phyloP scores from a whole-genome alignment of 768 basidiomycete species.

The Tephrocybe sp. region DNA sequence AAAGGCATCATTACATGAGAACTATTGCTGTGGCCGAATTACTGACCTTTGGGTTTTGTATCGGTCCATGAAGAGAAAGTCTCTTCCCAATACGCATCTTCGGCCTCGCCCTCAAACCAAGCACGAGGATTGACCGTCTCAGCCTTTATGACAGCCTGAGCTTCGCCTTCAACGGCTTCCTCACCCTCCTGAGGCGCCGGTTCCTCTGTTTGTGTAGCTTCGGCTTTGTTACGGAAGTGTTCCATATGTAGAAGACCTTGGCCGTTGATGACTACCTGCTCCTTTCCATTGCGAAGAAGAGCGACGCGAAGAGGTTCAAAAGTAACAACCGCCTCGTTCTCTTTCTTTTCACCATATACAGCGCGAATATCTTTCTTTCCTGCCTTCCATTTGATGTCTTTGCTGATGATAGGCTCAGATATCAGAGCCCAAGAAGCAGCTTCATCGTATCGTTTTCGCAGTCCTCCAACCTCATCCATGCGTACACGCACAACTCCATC shows the following conservation, averaged over 20 bases:
- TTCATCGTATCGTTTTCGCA: slow-evolving; percentile 87
- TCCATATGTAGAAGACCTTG: slow-evolving; percentile 95
- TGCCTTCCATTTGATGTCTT: slow-evolving; percentile 58
- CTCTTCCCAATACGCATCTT: slow-evolving; percentile 91
- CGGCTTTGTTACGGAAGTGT: slow-evolving; percentile 80
- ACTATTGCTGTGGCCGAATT: background rate
- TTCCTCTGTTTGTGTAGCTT: slow-evolving; percentile 41
- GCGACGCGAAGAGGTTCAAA: slow-evolving; percentile 77
- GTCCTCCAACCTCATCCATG: slow-evolving; percentile 84
- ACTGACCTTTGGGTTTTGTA: slow-evolving; percentile 88
- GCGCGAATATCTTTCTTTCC: slow-evolving; percentile 65
- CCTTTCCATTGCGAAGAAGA: slow-evolving; percentile 69
- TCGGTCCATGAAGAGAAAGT: slow-evolving; percentile 85
- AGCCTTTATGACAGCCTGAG: slow-evolving; percentile 52
- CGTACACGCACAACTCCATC: slow-evolving; percentile 89
- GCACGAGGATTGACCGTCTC: slow-evolving; percentile 49
- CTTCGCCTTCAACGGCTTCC: slow-evolving; percentile 33
- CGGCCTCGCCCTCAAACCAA: slow-evolving; percentile 89
- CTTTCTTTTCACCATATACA: slow-evolving; percentile 60
- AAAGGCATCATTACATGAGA: background rate
- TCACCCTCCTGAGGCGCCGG: slow-evolving; percentile 42
- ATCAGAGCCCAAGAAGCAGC: slow-evolving; percentile 87
- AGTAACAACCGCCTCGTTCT: slow-evolving; percentile 63
- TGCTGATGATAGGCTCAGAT: slow-evolving; percentile 63
- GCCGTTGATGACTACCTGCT: slow-evolving; percentile 88